phyloP scores from a whole-genome alignment of 495 filamentous ascomycete species.

The Beverwykella pulmonaria region DNA sequence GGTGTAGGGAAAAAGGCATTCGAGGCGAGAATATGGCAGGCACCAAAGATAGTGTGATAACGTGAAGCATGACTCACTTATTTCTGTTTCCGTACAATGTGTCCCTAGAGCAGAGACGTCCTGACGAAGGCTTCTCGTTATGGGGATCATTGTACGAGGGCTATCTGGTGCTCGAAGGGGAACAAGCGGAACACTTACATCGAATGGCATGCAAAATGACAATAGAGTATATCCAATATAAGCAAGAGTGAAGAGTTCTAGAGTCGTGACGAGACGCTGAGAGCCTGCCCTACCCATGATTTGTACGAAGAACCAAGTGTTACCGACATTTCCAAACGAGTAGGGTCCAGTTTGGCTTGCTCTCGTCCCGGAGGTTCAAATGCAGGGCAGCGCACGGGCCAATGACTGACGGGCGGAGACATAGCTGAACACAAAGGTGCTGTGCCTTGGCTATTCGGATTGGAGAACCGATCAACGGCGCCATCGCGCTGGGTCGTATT shows the following conservation, averaged over 20 bases:
- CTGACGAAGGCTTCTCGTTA: background rate
- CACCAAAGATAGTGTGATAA: constrained; percentile 4
- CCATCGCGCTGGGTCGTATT: background rate
- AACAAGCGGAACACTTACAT: constrained; percentile 8
- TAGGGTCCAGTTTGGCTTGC: constrained; percentile 17
- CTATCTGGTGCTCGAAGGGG: background rate
- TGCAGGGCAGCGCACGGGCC: constrained; percentile 23
- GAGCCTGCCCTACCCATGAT: constrained; percentile 9
- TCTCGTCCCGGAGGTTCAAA: constrained; percentile 22
- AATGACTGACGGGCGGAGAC: constrained; percentile 19
- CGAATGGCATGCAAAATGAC: constrained; percentile 10
- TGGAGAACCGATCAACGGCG: constrained; percentile 9
- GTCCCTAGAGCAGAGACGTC: background rate
- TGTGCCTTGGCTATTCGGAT: constrained; percentile 16
- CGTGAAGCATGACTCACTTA: background rate
- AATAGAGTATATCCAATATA: constrained; percentile 12
- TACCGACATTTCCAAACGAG: background rate
- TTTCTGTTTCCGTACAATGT: background rate
- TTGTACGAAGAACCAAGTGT: constrained; percentile 17
- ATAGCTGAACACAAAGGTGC: constrained; percentile 19
- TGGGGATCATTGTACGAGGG: background rate
- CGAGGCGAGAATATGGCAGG: constrained; percentile 10
- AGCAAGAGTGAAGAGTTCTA: constrained; percentile 27
- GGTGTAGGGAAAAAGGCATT: constrained; percentile 12
- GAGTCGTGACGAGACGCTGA: constrained; percentile 7